Percentiles rank a stretch among this genome's conserved stretches.
Evolutionary conservation across 2,329 filamentous ascomycete genomes (phyloP).

Genomic region (Decorospora gaudefroyi): DNA sequence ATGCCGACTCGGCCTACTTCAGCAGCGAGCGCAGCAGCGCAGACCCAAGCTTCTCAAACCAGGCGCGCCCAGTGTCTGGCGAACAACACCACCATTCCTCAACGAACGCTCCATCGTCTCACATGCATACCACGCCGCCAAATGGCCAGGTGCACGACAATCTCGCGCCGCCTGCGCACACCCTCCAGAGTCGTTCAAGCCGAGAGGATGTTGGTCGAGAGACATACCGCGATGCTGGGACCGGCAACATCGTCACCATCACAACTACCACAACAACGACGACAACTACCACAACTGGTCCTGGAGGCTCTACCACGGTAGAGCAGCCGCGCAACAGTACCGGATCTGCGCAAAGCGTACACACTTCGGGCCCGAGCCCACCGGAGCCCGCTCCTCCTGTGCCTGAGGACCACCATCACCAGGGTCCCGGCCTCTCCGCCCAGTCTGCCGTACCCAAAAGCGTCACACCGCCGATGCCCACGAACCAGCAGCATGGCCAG

Average conservation of each 20-base stretch:
- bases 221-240: conserved; percentile 38
- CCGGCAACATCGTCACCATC: conserved; percentile 43
- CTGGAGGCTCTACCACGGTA: conserved; percentile 42
- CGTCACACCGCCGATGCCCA: conserved; percentile 11
- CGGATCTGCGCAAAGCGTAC: conserved; percentile 32
- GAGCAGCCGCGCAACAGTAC: conserved; percentile 30
- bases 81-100: conserved; percentile 31
- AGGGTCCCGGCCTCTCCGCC: conserved; percentile 18
- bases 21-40: conserved; percentile 42
- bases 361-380: conserved; percentile 42
- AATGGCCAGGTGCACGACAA: conserved; percentile 13
- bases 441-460: conserved; percentile 19
- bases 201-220: conserved; percentile 37
- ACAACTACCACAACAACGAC: conserved; percentile 47
- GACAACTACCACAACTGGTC: conserved; percentile 43
- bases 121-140: conserved; percentile 10
- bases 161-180: conserved; percentile 22
- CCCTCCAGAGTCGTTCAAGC: conserved; percentile 24
- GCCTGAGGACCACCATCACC: conserved; percentile 17
- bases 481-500: conserved; percentile 7
- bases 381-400: conserved; percentile 36
- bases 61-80: conserved; percentile 33
- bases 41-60: conserved; percentile 41
- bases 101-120: conserved; percentile 22
- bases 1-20: conserved; percentile 42